Evolutionary conservation across 176 grass and related monocot genomes (phyloP), one percentile per base, ranked within the genome.

Genomic region (Cenchrus purpureus): DNA sequence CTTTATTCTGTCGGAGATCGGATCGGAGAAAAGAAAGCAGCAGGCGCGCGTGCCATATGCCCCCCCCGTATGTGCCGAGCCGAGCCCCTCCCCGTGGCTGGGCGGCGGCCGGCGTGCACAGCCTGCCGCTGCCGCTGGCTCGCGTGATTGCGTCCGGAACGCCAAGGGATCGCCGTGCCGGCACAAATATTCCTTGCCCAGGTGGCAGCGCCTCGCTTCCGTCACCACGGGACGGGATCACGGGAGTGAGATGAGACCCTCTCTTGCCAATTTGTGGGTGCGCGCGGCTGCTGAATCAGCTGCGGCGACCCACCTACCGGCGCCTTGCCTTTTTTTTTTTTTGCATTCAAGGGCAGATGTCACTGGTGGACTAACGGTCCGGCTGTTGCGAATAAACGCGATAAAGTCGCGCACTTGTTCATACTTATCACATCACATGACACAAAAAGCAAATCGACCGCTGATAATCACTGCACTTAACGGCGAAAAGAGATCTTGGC

Each of bases 281-380:
- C 0, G 53, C 20, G 56, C 56, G 8, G 19, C 14, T 20, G 53
- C 14, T 76, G 63, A 74, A 85, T 75, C 4, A 46, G 15, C 15
- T 51, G 52, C 82, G 20, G 29, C 76, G 62, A 89, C 77, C 77
- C 52, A 81, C 61, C 77, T 1, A 85, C 62, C 31, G 12, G 9
- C 16, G 46, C 2, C 40, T 8, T 10, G 7, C 10, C 62, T 40
- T 40, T 40, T 40, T 40, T 40, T 40, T 40, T 37, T 37, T 37
- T 37, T 37, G 34, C 34, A 25, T 25, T 29, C 2, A 19, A 31
- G 42, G n/a, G 51, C 7, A 60, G 7, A 62, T 58, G 82, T 52
- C 67, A 67, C 32, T 10, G 4, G 29, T 66, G 9, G 50, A 79
- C 75, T 74, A 20, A 66, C 67, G 17, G 37, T 40, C 60, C 10